phyloP scores from a whole-genome alignment of 2,329 filamentous ascomycete species.

The Paramyrothecium roridum region DNA sequence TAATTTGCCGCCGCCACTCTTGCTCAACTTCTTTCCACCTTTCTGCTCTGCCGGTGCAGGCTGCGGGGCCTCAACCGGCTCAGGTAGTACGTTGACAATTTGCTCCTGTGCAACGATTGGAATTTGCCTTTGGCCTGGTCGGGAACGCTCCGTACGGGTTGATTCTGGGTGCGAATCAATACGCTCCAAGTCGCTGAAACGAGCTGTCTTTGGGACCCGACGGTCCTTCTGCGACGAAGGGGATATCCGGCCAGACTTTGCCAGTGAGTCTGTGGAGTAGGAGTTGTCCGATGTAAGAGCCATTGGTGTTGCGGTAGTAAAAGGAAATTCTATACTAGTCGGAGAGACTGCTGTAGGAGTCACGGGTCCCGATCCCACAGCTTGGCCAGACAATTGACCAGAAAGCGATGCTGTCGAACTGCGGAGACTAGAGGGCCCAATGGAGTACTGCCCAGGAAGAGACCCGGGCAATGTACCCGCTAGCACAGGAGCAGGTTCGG shows the following conservation, averaged over 20 bases:
- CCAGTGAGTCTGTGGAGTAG: background rate
- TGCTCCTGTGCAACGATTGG: background rate
- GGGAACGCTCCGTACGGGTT: background rate
- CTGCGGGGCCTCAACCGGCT: constrained; percentile 9
- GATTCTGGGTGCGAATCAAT: constrained; percentile 17
- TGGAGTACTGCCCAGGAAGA: background rate
- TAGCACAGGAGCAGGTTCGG: background rate
- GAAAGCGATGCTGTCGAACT: background rate
- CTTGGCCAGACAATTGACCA: background rate
- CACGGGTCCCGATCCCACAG: constrained; percentile 6
- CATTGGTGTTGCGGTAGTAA: background rate
- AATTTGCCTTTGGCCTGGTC: background rate
- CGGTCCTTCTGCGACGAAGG: constrained; percentile 12
- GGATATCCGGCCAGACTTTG: background rate
- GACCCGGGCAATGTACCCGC: background rate
- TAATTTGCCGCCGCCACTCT: constrained; percentile 18
- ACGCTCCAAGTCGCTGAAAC: constrained; percentile 25
- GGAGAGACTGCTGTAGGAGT: constrained; percentile 9
- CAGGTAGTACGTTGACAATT: constrained; percentile 16
- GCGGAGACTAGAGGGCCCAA: background rate
- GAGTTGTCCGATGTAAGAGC: background rate
- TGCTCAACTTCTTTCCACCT: constrained; percentile 26
- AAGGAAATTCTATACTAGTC: constrained; percentile 1
- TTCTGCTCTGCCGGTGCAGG: constrained; percentile 7
- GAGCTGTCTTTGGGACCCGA: constrained; percentile 13